Percentiles rank a stretch among this genome's conserved stretches.
Evolutionary conservation across 2,329 filamentous ascomycete genomes (phyloP).

Genomic region (Parascedosporium putredinis): DNA sequence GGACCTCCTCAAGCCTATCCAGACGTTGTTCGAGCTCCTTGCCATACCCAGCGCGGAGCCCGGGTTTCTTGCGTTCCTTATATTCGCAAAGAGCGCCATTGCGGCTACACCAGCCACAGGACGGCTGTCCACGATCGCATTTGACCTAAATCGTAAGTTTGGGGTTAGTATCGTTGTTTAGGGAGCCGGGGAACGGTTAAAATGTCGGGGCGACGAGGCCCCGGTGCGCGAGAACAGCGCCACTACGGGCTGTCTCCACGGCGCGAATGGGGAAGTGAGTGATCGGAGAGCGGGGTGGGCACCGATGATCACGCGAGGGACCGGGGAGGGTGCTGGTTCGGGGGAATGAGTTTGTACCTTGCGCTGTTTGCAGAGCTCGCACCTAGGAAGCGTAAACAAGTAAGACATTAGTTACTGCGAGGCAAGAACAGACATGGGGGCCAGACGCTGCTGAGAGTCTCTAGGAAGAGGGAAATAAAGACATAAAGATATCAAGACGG

Average conservation of each 20-base stretch:
- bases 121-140: slow-evolving; percentile 66
- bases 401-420: neutral
- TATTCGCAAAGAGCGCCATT: slow-evolving; percentile 56
- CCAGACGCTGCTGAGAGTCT: too few species aligned
- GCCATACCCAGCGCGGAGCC: slow-evolving; percentile 57
- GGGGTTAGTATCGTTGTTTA: slow-evolving; percentile 9
- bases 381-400: slow-evolving; percentile 31
- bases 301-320: too few species aligned
- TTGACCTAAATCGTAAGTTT: slow-evolving; percentile 40
- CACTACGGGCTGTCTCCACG: too few species aligned
- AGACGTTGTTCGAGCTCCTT: slow-evolving; percentile 63
- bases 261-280: neutral
- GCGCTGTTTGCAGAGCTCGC: slow-evolving; percentile 71
- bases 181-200: too few species aligned
- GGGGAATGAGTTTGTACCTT: slow-evolving; percentile 50
- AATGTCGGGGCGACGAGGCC: too few species aligned
- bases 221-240: neutral
- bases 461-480: neutral
- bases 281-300: too few species aligned
- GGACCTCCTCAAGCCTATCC: slow-evolving; percentile 56
- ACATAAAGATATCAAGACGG: neutral
- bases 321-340: slow-evolving; percentile 1
- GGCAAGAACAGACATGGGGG: too few species aligned
- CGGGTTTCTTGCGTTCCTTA: slow-evolving; percentile 59
- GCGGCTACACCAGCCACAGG: slow-evolving; percentile 57